Evolutionary conservation across 306 rosid genomes (phyloP), one percentile per base, ranked within the genome.

Genomic region (Cicer chorassanicum): DNA sequence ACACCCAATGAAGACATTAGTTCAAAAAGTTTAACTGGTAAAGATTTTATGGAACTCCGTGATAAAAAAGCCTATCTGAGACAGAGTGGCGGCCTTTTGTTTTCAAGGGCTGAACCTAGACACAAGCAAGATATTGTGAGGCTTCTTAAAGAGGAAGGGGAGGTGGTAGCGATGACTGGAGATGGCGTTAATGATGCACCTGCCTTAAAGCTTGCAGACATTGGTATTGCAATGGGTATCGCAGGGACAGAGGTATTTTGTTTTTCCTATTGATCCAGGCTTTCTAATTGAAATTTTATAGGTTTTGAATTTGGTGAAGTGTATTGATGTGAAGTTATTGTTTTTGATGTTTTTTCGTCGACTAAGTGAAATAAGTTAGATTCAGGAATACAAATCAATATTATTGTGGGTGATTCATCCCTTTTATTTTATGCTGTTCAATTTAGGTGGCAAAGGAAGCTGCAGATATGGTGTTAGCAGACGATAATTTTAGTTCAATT

Each of bases 161-260:
- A 91, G 74, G 91, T 91, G 67, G 97, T 91, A 43, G 97, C 97
- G 56, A 91, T 91, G 97, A 91, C 97, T 8, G 97, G 97, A 61
- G 97, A 91, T 76, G 96, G 97, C 53, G 97, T 91, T 66, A 94
- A 94, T 81, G 98, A 94, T 80, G 98, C 98, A 66, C 97, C 98
- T 73, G 98, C 98, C 70, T 81, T 94, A 70, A 94, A 94, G 84
- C 86, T 94, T 70, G 98, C 97, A 78, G 98, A 94, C 83, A 94
- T 91, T 60, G 98, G 98, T 65, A 55, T 94, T 83, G 98, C 98
- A 70, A 94, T 94, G 97, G 97, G 98, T 75, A 91, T 94, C 76
- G 82, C 94, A 60, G 98, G 98, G 81, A 94, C 98, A 12, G 98
- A 91, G 96, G 98, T 93, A 83, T 53, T 59, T 16, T 68, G 10